A percentile compares a stretch with the other conserved stretches of the same genome.
Evolutionary conservation across 2,329 filamentous ascomycete genomes (phyloP).

Genomic region (Beauveria scarabaeidicola): DNA sequence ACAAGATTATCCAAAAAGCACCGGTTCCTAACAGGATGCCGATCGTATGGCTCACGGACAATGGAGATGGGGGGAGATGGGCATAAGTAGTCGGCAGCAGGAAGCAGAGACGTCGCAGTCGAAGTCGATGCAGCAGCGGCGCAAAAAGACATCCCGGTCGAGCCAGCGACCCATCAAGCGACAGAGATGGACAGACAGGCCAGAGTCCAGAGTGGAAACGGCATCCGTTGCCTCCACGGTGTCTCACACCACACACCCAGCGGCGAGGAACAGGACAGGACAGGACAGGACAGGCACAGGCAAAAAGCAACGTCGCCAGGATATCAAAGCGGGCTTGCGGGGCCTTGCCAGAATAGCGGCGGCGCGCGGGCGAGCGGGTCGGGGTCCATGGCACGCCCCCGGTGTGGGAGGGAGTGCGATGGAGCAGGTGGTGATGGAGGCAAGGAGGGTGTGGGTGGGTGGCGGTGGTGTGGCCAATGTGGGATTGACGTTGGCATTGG

Average conservation of each 20-base stretch:
- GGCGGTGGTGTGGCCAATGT: neutral
- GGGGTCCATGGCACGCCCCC: constrained; percentile 9
- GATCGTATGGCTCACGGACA: constrained; percentile 36
- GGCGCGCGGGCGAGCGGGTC: constrained; percentile 11
- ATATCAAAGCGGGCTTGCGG: constrained; percentile 9
- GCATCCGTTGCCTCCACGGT: constrained; percentile 8
- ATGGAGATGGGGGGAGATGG: constrained; percentile 33
- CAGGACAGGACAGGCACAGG: neutral
- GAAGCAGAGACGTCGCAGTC: neutral
- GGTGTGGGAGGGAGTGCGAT: neutral
- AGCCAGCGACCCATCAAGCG: constrained; percentile 8
- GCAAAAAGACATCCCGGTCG: constrained; percentile 6
- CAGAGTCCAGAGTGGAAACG: constrained; percentile 6
- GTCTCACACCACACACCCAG: constrained; percentile 7
- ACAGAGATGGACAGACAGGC: constrained; percentile 10
- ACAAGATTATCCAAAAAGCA: constrained; percentile 31
- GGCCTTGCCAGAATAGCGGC: constrained; percentile 6
- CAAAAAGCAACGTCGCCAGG: neutral
- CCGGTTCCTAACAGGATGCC: constrained; percentile 38
- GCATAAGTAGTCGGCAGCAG: constrained; percentile 35
- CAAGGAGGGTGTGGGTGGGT: constrained; percentile 1
- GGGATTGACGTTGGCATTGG: neutral
- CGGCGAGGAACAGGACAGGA: neutral
- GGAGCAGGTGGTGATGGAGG: neutral
- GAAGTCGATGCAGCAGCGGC: neutral